A percentile compares a stretch with the other conserved stretches of the same genome.
phyloP scores from a whole-genome alignment of 2,329 filamentous ascomycete species.

The Neofusicoccum sp. region DNA sequence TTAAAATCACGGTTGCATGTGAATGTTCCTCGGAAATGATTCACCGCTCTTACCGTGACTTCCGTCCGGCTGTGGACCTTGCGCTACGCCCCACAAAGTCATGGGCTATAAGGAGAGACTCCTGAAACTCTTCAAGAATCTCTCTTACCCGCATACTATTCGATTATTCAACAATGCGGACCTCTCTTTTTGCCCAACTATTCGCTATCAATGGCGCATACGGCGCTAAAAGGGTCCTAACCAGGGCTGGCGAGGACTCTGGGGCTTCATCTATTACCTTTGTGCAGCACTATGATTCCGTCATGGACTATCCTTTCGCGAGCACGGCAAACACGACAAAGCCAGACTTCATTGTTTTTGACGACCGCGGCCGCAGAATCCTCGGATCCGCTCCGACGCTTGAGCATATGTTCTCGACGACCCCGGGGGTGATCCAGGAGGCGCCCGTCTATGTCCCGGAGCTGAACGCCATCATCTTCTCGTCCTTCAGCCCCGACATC shows the following conservation, averaged over 20 bases:
- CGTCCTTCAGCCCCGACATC: neutral
- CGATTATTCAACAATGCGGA: neutral
- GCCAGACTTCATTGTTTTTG: conserved; percentile 28
- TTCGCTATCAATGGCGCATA: neutral
- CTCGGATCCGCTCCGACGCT: conserved; percentile 24
- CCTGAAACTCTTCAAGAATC: too few relatives aligned
- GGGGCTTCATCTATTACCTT: neutral
- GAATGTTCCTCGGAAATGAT: neutral
- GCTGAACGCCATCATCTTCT: conserved; percentile 15
- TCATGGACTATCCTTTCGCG: neutral
- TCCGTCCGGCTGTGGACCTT: neutral
- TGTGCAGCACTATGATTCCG: neutral
- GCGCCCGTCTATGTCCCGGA: conserved; percentile 21
- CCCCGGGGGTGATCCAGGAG: conserved; percentile 12
- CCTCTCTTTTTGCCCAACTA: neutral
- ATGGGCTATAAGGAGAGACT: neutral
- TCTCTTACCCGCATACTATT: neutral
- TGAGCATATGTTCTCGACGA: conserved; percentile 22
- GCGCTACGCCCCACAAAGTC: neutral
- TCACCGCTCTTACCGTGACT: neutral
- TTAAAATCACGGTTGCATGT: neutral
- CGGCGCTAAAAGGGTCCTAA: neutral
- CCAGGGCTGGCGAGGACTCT: neutral
- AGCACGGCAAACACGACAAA: neutral
- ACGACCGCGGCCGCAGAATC: conserved; percentile 23